Evolutionary conservation across 1,284 basidiomycete genomes (phyloP).

Genomic region (Ceratorhiza oryzae-sativae): DNA sequence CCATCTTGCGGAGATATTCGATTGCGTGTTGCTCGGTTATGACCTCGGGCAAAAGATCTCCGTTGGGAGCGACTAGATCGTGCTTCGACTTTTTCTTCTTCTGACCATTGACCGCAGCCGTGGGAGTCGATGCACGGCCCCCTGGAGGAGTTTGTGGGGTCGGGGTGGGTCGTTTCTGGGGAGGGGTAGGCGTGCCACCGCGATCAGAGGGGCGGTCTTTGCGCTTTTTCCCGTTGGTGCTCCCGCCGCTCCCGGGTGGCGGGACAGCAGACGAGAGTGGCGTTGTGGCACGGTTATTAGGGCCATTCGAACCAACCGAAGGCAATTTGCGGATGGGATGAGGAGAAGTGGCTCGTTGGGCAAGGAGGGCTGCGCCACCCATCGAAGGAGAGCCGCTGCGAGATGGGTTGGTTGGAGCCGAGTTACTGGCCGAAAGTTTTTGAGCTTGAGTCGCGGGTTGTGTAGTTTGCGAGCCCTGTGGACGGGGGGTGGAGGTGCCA

Average conservation of each 20-base stretch:
- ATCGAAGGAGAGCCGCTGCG: conserved; percentile 32
- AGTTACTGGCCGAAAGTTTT: conserved; percentile 4
- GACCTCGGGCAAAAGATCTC: conserved; percentile 23
- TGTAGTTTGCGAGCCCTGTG: conserved; percentile 1
- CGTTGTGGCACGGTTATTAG: conserved; percentile 33
- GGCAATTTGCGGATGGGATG: conserved; percentile 32
- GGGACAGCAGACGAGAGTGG: conserved; percentile 10
- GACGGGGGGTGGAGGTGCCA: conserved; percentile 24
- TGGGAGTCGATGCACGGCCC: conserved; percentile 14
- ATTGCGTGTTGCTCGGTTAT: conserved; percentile 34
- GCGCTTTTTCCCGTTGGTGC: conserved; percentile 40
- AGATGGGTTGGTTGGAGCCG: conserved; percentile 15
- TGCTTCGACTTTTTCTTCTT: conserved; percentile 38
- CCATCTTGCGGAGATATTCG: conserved; percentile 37
- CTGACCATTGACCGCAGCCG: conserved; percentile 7
- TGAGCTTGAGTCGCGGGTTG: conserved; percentile 15
- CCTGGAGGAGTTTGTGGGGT: conserved; percentile 23
- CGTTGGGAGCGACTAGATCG: conserved; percentile 29
- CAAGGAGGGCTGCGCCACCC: conserved; percentile 42
- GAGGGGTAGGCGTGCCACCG: conserved; percentile 35
- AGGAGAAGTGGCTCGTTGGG: conserved; percentile 41
- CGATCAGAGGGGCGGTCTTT: conserved; percentile 27
- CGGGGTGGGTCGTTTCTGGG: conserved; percentile 28
- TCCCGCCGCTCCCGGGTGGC: conserved; percentile 33
- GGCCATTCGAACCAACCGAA: conserved; percentile 9